phyloP scores from a whole-genome alignment of 345 rosid species.

The Cardamine chenopodiifolia region DNA sequence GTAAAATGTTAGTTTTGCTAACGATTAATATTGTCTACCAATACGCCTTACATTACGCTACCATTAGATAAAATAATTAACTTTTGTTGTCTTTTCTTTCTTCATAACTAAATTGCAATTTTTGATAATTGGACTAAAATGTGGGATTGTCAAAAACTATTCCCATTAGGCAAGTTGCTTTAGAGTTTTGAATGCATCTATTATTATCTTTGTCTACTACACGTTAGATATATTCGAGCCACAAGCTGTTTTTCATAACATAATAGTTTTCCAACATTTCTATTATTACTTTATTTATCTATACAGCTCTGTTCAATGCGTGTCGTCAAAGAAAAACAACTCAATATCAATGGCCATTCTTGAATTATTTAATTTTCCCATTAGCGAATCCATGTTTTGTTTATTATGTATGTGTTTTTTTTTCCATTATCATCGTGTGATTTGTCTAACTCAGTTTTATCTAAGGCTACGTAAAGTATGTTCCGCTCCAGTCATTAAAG shows the following conservation, averaged over 20 bases:
- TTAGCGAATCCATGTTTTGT: constrained; percentile 15
- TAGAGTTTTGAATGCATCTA: constrained; percentile 28
- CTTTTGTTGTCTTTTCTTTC: neutral
- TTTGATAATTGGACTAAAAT: constrained; percentile 5
- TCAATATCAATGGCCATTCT: constrained; percentile 27
- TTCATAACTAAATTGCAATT: constrained; percentile 4
- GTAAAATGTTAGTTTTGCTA: no score
- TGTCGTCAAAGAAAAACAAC: constrained; percentile 34
- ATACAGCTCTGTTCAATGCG: constrained; percentile 40
- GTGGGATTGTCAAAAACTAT: constrained; percentile 35
- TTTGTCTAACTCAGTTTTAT: constrained; percentile 29
- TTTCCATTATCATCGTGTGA: constrained; percentile 5
- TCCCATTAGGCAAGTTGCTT: constrained; percentile 39
- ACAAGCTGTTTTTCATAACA: constrained; percentile 34
- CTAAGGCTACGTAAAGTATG: constrained; percentile 27
- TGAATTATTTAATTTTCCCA: constrained; percentile 19
- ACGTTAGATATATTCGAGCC: constrained; percentile 36
- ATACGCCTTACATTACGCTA: constrained; percentile 20
- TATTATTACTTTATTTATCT: constrained; percentile 30
- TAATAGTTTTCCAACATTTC: constrained; percentile 3
- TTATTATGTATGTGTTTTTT: neutral
- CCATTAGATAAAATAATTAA: neutral
- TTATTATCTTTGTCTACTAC: constrained; percentile 29
- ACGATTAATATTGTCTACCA: neutral
- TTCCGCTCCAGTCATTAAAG: constrained; percentile 37